phyloP scores from a whole-genome alignment of 441 rosid genomes.

The Kokia cookei region DNA sequence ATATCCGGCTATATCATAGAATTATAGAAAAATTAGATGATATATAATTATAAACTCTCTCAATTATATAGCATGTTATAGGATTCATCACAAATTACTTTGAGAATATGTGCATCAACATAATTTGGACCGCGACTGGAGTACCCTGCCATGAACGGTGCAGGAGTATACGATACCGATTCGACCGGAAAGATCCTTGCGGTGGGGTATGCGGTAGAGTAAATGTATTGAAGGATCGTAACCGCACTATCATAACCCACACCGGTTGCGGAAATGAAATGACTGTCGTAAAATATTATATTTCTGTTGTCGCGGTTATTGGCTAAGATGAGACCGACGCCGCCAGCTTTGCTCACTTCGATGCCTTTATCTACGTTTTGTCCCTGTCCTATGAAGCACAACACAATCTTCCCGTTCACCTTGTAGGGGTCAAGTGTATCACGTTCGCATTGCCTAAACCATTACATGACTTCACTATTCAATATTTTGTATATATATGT shows the following conservation, averaged over 20 bases:
- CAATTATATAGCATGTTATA: neutral
- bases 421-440: slow-evolving; percentile 43
- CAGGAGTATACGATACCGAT: slow-evolving; percentile 15
- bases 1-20: slow-evolving; percentile 53
- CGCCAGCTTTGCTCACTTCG: slow-evolving; percentile 78
- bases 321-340: slow-evolving; percentile 60
- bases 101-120: slow-evolving; percentile 47
- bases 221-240: slow-evolving; percentile 44
- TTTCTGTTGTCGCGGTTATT: slow-evolving; percentile 24
- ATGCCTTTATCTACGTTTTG: slow-evolving; percentile 43
- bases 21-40: neutral
- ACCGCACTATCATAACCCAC: slow-evolving; percentile 23
- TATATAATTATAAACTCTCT: neutral
- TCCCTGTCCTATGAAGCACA: slow-evolving; percentile 58
- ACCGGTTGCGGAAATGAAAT: slow-evolving; percentile 50
- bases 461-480: neutral
- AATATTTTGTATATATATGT: neutral
- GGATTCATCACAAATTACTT: slow-evolving; percentile 26
- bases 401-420: slow-evolving; percentile 67
- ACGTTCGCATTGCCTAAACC: slow-evolving; percentile 55
- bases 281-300: slow-evolving; percentile 25
- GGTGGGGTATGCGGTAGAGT: slow-evolving; percentile 33
- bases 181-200: slow-evolving; percentile 26
- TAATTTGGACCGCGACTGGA: slow-evolving; percentile 49
- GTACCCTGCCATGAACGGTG: slow-evolving; percentile 53